A percentile compares a stretch with the other conserved stretches of the same genome.
Conservation (phyloP, 306 rosid genomes). For the Ziziphus jujuba region DNA sequence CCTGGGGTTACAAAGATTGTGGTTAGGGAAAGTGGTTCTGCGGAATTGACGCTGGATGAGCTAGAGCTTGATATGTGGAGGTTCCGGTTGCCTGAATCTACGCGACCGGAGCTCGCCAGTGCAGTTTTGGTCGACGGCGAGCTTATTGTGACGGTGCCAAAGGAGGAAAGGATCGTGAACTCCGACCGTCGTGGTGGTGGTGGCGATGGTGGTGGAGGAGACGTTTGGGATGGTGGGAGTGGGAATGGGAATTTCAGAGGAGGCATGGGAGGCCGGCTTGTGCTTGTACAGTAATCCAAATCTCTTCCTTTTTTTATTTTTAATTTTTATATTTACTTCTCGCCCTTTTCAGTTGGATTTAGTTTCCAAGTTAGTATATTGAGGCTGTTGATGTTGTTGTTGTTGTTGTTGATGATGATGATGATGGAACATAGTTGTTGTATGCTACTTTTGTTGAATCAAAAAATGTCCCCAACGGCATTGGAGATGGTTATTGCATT, state of each 20-base stretch:
- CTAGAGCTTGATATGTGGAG: conserved; percentile 95
- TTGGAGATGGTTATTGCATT: neutral
- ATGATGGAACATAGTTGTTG: conserved; percentile 30
- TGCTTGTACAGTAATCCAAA: conserved; percentile 80
- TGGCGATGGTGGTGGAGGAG: conserved; percentile 39
- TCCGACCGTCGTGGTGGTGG: conserved; percentile 30
- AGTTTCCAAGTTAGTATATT: conserved; percentile 27
- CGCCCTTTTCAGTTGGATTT: conserved; percentile 41
- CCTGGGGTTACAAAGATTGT: conserved; percentile 93
- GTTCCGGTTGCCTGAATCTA: conserved; percentile 88
- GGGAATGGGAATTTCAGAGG: conserved; percentile 51
- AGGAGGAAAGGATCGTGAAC: conserved; percentile 43
- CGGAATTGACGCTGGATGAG: conserved; percentile 64
- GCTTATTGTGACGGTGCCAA: conserved; percentile 91
- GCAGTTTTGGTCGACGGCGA: conserved; percentile 83
- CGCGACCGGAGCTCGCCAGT: conserved; percentile 87
- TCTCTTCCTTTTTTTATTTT: conserved; percentile 11
- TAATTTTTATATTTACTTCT: conserved; percentile 14
- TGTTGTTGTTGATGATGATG: conserved; percentile 27
- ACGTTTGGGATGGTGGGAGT: conserved; percentile 36
- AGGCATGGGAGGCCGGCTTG: conserved; percentile 79
- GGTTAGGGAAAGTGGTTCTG: conserved; percentile 67
- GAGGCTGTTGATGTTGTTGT: conserved; percentile 30
- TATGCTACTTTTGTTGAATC: conserved; percentile 28
- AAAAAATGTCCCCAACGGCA: conserved; percentile 17